Evolutionary conservation across 2,329 filamentous ascomycete genomes (phyloP).

Genomic region (Colletotrichum tamarilloi): DNA sequence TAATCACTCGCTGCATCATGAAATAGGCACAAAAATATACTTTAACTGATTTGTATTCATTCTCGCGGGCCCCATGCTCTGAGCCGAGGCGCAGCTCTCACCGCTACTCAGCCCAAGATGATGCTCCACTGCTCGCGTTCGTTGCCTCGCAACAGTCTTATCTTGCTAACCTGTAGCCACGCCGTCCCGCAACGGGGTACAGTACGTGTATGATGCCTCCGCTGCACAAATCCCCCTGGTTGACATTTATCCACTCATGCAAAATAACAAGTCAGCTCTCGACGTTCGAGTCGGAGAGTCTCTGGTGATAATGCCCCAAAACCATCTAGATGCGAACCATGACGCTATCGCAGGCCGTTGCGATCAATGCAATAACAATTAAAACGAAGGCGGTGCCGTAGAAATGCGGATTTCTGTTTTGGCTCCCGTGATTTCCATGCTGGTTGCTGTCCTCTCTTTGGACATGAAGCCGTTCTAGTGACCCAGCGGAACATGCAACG

Average conservation of each 20-base stretch:
- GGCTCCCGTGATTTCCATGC: constrained; percentile 21
- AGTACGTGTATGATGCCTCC: constrained; percentile 29
- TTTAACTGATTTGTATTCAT: constrained; percentile 35
- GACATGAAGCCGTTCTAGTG: constrained; percentile 23
- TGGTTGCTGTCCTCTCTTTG: constrained; percentile 20
- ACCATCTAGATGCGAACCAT: constrained; percentile 32
- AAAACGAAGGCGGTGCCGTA: constrained; percentile 26
- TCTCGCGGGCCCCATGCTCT: constrained; percentile 18
- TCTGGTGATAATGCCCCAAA: constrained; percentile 23
- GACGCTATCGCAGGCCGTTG: constrained; percentile 28
- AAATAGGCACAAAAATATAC: background rate
- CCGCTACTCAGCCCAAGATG: constrained; percentile 27
- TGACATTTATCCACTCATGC: constrained; percentile 1
- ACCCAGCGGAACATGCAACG: constrained; percentile 33
- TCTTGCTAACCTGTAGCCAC: constrained; percentile 35
- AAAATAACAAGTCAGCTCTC: constrained; percentile 21
- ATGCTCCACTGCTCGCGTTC: constrained; percentile 22
- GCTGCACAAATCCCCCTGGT: constrained; percentile 22
- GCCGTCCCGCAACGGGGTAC: constrained; percentile 23
- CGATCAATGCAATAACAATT: constrained; percentile 33
- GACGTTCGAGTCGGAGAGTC: background rate
- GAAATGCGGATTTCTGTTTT: background rate
- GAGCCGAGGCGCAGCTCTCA: constrained; percentile 27
- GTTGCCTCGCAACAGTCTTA: constrained; percentile 34
- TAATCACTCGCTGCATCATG: background rate